Base-by-base conservation (phyloP, 495 filamentous ascomycete species). In the Melanomma pulvis-pyrius region DNA sequence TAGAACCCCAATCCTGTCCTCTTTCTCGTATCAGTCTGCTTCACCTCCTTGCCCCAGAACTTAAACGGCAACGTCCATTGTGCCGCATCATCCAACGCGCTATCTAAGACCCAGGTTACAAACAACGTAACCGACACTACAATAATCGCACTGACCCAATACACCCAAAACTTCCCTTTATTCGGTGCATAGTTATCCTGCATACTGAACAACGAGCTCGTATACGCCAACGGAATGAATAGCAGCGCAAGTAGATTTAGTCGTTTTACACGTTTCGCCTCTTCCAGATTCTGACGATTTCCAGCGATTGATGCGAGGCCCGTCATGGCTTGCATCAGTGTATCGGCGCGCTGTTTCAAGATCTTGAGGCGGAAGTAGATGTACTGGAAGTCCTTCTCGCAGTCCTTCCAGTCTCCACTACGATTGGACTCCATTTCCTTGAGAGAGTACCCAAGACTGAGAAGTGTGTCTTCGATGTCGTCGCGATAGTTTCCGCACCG, bases 401-500 rank as follows among this genome's bases (percentile, higher is more conserved):
- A 41, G 30, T 71, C 59, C 36, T 11, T 47, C 68, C 68, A 71
- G 21, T 59, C 47, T 2, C 11, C 19, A 11, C 13, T 13, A 24
- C 29, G 7, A 15, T 51, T 54, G 46, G 19, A n/a, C 21, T 58
- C 8, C 2, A 58, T 29, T 17, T n/a, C 44, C n/a, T 46, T 21
- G 50, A 67, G 12, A 1, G 61, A 55, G 34, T 65, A 63, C 7
- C 63, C 68, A n/a, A 71, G 58, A 30, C 51, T 63, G 2, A 67
- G 58, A 3, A 71, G 62, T 21, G 63, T 63, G 59, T 71, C 68
- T 67, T 71, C 68, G 22, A 71, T 55, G 26, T 71, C 63, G 41
- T 71, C 68, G 26, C 68, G n/a, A 29, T 71, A 71, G 63, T 71
- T 67, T 19, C 68, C 68, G 34, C 68, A 71, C 11, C 68, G 63